Evolutionary conservation across 768 basidiomycete species (phyloP), one percentile per base, ranked within the genome.

Genomic region (Jaapia argillacea): DNA sequence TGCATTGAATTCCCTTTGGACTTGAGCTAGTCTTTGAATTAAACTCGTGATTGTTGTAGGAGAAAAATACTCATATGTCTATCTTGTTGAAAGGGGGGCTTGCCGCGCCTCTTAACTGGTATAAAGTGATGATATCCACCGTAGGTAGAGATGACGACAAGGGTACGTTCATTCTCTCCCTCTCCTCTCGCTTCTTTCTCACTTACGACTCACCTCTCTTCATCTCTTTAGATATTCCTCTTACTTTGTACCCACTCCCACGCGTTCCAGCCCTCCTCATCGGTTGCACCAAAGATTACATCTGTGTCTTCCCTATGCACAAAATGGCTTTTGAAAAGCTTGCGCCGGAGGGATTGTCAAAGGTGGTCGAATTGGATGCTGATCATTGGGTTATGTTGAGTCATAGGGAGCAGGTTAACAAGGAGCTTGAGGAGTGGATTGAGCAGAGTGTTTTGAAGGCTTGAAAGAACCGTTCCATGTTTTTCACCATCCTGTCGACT

Each of bases 311-410:
- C 22, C 54, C 52, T 10, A 52, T 55, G 24, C 56, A 52, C 24
- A 48, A 50, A 24, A 16, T 50, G 23, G 41, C 42, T 24, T 58
- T 64, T 7, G 44, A 57, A 44, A 49, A 58, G 43, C 53, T 57
- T 44, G 57, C 59, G 10, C n/a, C n/a, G n/a, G 46, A 48, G 28
- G 56, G 55, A 35, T 51, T 55, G 31, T 42, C 52, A 36, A 62
- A 60, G 6, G 45, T 58, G 5, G 55, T 47, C 41, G 62, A 61
- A 40, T 63, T 66, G 22, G 61, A 67, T 24, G 50, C 56, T 2
- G 64, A 61, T 1, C 70, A 71, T 42, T 72, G 66, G 63, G 48
- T 57, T 6, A 56, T 57, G 3, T 42, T 70, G 48, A 62, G 63
- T 40, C 54, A 50, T 22, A 52, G 62, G 0, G 58, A 62, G 18